These are phyloP conservation scores for Chamaecyparis obtusa DNA, from an alignment of 75 land plant species.

Conservation along the genomic window DNA sequence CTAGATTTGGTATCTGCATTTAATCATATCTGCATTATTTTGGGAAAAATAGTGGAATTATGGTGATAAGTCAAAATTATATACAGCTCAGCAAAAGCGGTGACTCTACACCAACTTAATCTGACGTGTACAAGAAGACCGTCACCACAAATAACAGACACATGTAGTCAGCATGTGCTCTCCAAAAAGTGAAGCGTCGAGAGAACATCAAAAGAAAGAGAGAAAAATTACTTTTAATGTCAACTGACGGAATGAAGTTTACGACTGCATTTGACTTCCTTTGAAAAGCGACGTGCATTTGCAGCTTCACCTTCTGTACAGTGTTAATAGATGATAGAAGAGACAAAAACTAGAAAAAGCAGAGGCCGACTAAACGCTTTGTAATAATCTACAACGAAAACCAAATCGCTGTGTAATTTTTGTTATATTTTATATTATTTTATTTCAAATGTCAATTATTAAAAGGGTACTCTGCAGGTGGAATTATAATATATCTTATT, in stretches of 20 bases:
- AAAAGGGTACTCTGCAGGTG: too few relatives aligned
- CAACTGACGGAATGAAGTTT: neutral
- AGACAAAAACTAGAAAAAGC: neutral
- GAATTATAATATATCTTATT: too few relatives aligned
- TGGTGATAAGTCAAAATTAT: neutral
- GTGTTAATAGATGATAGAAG: neutral
- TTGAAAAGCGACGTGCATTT: neutral
- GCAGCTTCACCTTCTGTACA: neutral
- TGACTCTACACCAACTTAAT: neutral
- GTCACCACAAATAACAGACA: neutral
- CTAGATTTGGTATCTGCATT: too few relatives aligned
- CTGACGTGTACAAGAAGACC: neutral
- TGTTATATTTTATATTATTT: too few relatives aligned
- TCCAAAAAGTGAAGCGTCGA: neutral
- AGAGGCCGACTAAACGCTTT: neutral
- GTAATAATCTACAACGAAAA: neutral
- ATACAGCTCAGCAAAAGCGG: neutral
- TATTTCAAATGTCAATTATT: too few relatives aligned
- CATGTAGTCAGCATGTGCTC: neutral
- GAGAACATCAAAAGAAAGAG: neutral
- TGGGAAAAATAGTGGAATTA: neutral
- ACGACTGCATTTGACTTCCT: neutral
- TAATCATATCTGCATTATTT: too few relatives aligned
- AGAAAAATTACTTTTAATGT: neutral
- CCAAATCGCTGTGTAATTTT: too few relatives aligned